Evolutionary conservation across 78 protist species (phyloP).

Genomic region (Ministeria vibrans): DNA sequence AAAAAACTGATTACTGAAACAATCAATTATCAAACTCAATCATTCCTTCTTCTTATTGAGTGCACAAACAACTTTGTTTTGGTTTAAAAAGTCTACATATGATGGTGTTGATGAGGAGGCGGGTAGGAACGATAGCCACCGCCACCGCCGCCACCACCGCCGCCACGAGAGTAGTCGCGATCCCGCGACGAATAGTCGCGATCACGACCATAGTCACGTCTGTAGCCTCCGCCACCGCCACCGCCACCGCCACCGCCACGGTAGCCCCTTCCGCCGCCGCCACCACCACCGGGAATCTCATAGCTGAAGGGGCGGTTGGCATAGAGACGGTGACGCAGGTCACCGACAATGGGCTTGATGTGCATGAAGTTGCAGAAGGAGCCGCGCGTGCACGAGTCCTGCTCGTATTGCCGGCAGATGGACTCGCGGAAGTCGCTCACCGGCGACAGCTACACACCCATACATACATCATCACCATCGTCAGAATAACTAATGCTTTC

Average conservation of each 20-base stretch:
- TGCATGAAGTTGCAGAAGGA: slow-evolving; percentile 98
- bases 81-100: too few species aligned
- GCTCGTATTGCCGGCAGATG: slow-evolving; percentile 90
- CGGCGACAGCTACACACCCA: slow-evolving; percentile 91
- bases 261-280: not conserved
- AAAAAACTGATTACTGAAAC: too few species aligned
- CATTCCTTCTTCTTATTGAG: too few species aligned
- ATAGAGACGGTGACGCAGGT: not conserved
- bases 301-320: not conserved
- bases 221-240: not conserved
- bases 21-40: too few species aligned
- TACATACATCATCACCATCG: too few species aligned
- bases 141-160: too few species aligned
- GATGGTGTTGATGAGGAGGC: too few species aligned
- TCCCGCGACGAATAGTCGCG: not conserved
- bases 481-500: too few species aligned
- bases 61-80: too few species aligned
- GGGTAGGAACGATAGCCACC: too few species aligned
- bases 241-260: too few species aligned
- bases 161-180: not conserved
- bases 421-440: slow-evolving; percentile 97
- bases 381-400: slow-evolving; percentile 83
- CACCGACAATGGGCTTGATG: slow-evolving; percentile 49
- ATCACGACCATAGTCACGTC: not conserved
- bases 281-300: not conserved